phyloP scores from a whole-genome alignment of 2,329 filamentous ascomycete genomes.

The Neofusicoccum laricinum region DNA sequence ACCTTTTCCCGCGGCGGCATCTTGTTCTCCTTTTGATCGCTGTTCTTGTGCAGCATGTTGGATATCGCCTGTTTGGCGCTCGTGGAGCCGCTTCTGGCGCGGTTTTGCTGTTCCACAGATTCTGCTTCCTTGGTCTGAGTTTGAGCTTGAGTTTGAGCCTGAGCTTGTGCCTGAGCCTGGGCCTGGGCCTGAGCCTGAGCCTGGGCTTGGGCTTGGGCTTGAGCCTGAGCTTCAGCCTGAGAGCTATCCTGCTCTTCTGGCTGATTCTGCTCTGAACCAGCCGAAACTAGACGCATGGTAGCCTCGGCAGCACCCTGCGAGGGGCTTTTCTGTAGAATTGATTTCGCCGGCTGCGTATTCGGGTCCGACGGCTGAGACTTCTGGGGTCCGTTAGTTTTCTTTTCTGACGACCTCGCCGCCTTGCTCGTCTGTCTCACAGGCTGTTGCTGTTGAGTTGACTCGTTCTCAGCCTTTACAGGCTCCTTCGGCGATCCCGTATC shows the following conservation, averaged over 20 bases:
- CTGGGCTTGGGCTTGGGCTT: background rate
- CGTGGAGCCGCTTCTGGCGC: constrained; percentile 12
- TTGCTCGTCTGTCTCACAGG: constrained; percentile 35
- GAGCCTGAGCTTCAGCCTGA: background rate
- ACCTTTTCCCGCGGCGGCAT: constrained; percentile 54
- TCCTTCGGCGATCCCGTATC: constrained; percentile 12
- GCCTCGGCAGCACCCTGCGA: constrained; percentile 27
- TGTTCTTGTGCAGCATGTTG: constrained; percentile 11
- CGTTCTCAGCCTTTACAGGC: constrained; percentile 28
- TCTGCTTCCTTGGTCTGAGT: background rate
- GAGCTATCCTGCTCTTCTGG: background rate
- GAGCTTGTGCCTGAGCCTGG: background rate
- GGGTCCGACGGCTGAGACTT: constrained; percentile 6
- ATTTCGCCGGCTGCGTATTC: constrained; percentile 1
- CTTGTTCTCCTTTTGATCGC: constrained; percentile 11
- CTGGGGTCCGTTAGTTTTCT: constrained; percentile 13
- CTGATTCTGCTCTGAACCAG: background rate
- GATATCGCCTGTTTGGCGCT: constrained; percentile 15
- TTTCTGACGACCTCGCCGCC: constrained; percentile 15
- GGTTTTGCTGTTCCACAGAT: background rate
- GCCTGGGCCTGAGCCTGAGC: background rate
- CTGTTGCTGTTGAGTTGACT: constrained; percentile 18
- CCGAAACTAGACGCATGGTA: constrained; percentile 14
- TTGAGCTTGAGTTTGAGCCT: background rate
- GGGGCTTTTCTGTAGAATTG: constrained; percentile 21